A percentile compares a stretch with the other conserved stretches of the same genome.
Evolutionary conservation across 2,329 filamentous ascomycete genomes (phyloP).

Genomic region (Curvularia sp.): DNA sequence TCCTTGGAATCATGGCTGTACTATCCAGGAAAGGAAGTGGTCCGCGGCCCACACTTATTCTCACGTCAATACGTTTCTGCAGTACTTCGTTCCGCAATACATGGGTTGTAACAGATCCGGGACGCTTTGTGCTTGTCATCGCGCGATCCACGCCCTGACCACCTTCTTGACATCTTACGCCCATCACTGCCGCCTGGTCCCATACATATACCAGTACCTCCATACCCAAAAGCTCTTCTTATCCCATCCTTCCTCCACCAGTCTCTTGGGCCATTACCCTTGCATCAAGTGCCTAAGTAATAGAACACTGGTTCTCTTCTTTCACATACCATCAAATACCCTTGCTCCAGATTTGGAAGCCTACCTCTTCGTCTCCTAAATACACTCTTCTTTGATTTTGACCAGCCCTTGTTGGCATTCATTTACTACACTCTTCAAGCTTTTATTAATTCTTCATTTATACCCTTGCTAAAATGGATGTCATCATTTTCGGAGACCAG

Average conservation of each 20-base stretch:
- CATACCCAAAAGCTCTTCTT: constrained; percentile 30
- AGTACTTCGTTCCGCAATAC: constrained; percentile 52
- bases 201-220: constrained; percentile 48
- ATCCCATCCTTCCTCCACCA: constrained; percentile 36
- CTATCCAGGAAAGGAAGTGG: constrained; percentile 47
- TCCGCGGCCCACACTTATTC: constrained; percentile 46
- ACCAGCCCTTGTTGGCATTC: constrained; percentile 14
- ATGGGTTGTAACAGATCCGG: constrained; percentile 50
- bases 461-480: constrained; percentile 52
- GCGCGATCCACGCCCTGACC: constrained; percentile 45
- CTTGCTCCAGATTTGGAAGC: constrained; percentile 17
- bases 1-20: constrained; percentile 44
- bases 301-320: constrained; percentile 15
- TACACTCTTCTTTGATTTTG: constrained; percentile 11
- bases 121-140: constrained; percentile 48
- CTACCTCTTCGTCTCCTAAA: constrained; percentile 2
- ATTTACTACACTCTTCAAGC: constrained; percentile 11
- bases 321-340: constrained; percentile 24
- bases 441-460: constrained; percentile 30
- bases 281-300: constrained; percentile 23
- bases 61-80: constrained; percentile 53
- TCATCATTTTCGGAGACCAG: constrained; percentile 74
- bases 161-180: constrained; percentile 36
- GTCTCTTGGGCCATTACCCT: constrained; percentile 33
- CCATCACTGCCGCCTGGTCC: constrained; percentile 30